Evolutionary conservation across 2,329 filamentous ascomycete genomes (phyloP).

Genomic region (Cryphonectria parasitica): DNA sequence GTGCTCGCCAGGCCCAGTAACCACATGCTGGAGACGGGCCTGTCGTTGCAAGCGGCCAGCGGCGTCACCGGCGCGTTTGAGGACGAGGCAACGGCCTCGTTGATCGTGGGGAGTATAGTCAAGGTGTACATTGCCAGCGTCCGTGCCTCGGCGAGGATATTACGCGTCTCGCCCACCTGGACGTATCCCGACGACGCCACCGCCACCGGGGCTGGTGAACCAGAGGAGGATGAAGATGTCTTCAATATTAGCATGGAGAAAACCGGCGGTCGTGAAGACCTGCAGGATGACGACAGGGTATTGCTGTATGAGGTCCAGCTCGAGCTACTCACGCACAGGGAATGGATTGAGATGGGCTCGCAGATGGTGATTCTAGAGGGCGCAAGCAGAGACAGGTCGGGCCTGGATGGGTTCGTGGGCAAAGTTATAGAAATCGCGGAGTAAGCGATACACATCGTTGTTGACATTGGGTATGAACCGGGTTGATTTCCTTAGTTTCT

Average conservation of each 20-base stretch:
- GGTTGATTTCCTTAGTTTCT: neutral
- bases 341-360: conserved; percentile 75
- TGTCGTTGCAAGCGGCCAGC: conserved; percentile 66
- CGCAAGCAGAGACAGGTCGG: conserved; percentile 67
- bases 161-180: conserved; percentile 51
- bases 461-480: neutral
- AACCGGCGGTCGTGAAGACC: conserved; percentile 40
- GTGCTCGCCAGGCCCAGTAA: conserved; percentile 69
- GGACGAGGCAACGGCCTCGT: conserved; percentile 61
- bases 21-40: conserved; percentile 59
- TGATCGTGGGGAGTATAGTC: conserved; percentile 70
- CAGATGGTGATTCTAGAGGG: conserved; percentile 74
- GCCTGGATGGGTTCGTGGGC: conserved; percentile 74
- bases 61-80: conserved; percentile 74
- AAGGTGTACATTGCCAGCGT: conserved; percentile 90
- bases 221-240: conserved; percentile 55
- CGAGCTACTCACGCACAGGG: conserved; percentile 69
- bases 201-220: conserved; percentile 33
- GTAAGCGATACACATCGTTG: conserved; percentile 38
- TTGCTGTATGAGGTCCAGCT: conserved; percentile 62
- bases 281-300: conserved; percentile 32
- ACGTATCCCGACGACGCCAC: conserved; percentile 33
- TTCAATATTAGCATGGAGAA: conserved; percentile 59
- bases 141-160: conserved; percentile 76
- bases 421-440: conserved; percentile 65